phyloP scores from a whole-genome alignment of 2,329 filamentous ascomycete species.

The Lachnellula cervina region DNA sequence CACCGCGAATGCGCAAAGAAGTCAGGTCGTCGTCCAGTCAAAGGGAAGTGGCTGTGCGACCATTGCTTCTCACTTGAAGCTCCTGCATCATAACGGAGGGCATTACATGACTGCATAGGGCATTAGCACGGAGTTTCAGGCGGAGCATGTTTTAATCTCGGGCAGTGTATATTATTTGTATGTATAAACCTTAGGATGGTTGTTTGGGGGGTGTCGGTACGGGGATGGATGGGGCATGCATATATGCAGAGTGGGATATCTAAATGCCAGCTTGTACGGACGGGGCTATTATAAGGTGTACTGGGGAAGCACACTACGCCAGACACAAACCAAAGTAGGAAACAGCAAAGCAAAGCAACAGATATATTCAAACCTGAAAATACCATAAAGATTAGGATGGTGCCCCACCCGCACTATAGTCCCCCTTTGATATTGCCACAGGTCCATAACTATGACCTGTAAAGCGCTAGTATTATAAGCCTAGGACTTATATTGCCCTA shows the following conservation, averaged over 20 bases:
- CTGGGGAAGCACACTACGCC: no score
- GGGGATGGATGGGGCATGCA: neutral
- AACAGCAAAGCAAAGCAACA: no score
- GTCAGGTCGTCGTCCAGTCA: conserved; percentile 4
- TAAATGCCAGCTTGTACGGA: neutral
- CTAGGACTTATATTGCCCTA: no score
- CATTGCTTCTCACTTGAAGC: conserved; percentile 13
- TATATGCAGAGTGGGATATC: neutral
- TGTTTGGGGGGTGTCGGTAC: neutral
- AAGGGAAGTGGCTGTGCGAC: conserved; percentile 14
- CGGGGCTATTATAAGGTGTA: no score
- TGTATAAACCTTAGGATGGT: neutral
- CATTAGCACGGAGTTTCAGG: conserved; percentile 11
- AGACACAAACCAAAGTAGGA: no score
- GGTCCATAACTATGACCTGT: no score
- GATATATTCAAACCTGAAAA: no score
- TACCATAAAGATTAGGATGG: no score
- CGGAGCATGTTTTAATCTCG: neutral
- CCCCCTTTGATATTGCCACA: no score
- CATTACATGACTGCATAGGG: neutral
- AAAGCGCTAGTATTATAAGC: no score
- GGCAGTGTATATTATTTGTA: neutral
- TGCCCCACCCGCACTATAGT: no score
- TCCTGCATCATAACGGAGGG: neutral
- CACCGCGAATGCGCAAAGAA: conserved; percentile 15